Evolutionary conservation across 192 early-diverging fungal genomes (phyloP), one percentile per base, ranked within the genome.

Genomic region (Coemansia aciculifera): DNA sequence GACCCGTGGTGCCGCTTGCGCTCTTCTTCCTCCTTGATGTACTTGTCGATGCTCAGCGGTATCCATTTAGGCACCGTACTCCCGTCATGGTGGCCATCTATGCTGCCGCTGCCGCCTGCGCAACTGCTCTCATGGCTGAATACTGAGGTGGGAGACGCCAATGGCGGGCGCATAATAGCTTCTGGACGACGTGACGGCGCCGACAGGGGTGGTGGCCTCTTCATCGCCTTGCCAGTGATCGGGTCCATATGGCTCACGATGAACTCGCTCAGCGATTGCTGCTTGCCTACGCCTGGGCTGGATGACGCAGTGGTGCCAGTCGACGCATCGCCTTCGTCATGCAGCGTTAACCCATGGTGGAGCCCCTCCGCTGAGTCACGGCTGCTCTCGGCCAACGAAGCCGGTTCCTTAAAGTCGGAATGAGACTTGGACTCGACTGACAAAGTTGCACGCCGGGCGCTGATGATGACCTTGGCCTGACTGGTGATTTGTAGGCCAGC

Each of bases 231-330:
- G 34, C 56, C 70, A n/a, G 52, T 27, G 31, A 40, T 40, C 32
- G 44, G 62, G 29, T 56, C 72, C 31, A 75, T 66, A 38, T 77
- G 71, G 44, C 66, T 77, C 43, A 73, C 72, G 27, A 82, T 74
- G 56, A 82, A 82, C 72, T 77, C 79, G 62, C 68, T 71, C 29
- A 82, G 66, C 51, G 79, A 82, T 59, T 82, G 79, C 59, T 82
- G 79, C 46, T 57, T 68, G 63, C 67, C 51, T 32, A 69, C 51
- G 29, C 67, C 68, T 4, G 74, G 43, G 27, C 62, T 48, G 7
- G 75, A 61, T 4, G 49, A 59, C 2, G 62, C 62, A 13, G 68
- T 65, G 0, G 66, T 36, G 37, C 49, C 43, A 38, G 71, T 29
- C 19, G 21, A 19, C 21, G 46, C 46, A 19, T 73, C 70, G 31